Percentiles rank a stretch among this genome's conserved stretches.
Evolutionary conservation across 2,329 filamentous ascomycete species (phyloP).

Genomic region (Coleophoma crateriformis): DNA sequence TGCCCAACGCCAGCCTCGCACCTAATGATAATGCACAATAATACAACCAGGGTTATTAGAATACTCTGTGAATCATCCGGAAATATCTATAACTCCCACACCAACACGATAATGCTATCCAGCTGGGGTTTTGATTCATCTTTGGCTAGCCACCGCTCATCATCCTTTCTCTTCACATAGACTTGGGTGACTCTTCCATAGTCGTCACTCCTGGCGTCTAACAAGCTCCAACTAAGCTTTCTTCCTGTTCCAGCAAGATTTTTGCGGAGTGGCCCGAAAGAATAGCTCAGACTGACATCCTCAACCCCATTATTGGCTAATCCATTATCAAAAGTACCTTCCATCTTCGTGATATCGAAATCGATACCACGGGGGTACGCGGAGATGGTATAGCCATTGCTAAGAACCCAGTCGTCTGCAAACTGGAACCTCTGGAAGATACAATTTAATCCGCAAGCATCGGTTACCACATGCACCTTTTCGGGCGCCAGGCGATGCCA

Average conservation of each 20-base stretch:
- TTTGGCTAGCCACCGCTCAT: conserved; percentile 42
- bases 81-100: conserved; percentile 15
- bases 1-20: too few species aligned
- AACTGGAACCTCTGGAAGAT: conserved; percentile 25
- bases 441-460: conserved; percentile 27
- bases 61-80: not conserved
- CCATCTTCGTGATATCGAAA: conserved; percentile 22
- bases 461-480: conserved; percentile 18
- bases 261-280: conserved; percentile 42
- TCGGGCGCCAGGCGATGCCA: conserved; percentile 21
- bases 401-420: conserved; percentile 22
- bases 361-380: conserved; percentile 24
- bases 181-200: conserved; percentile 48
- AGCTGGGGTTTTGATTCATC: conserved; percentile 12
- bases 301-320: conserved; percentile 21
- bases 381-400: conserved; percentile 21
- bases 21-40: too few species aligned
- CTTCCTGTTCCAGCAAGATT: conserved; percentile 40
- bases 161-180: conserved; percentile 45
- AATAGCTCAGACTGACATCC: conserved; percentile 27
- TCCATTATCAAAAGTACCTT: conserved; percentile 22
- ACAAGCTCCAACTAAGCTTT: conserved; percentile 47
- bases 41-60: not conserved
- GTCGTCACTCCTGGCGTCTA: conserved; percentile 40
- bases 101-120: conserved; percentile 22